Evolutionary conservation across 2,329 filamentous ascomycete genomes (phyloP), one percentile per base, ranked within the genome.

Genomic region (Zasmidium angulare): DNA sequence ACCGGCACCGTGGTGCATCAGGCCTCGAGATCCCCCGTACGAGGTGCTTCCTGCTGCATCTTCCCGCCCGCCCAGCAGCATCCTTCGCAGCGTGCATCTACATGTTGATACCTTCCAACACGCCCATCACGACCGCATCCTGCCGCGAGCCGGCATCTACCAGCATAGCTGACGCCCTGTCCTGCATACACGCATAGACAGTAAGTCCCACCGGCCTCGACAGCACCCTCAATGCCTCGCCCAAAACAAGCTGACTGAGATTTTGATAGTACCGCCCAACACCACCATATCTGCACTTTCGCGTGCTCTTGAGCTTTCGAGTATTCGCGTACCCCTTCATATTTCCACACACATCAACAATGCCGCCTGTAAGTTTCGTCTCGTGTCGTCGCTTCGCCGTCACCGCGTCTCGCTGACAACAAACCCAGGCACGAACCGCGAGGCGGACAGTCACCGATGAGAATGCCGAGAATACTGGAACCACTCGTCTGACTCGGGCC

Each of bases 401-500:
- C 43, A 52, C 43, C 24, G 49, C 9, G 24, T 54, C 20, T 36
- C 65, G 64, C 76, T 81, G 81, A 83, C 76, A 68, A 63, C 68
- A 50, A 62, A 66, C 46, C n/a, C 72, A 88, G 89, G 84, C 83
- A 81, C 89, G 90, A 77, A 82, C 86, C 71, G 86, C 89, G 77
- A 84, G 87, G 75, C 89, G 92, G 78, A 84, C 87, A 75, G 84
- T 89, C 71, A 89, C 89, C 66, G 95, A 96, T 77, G 93, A 97
- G 82, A 97, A 97, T 75, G 93, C 97, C 76, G 95, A 97, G 81
- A 77, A 76, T 60, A 65, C 63, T 36, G 78, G 82, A 60, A 87
- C 89, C 62, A 91, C 89, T 78, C 91, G 93, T 79, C 81, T 97
- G 75, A 98, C 95, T 70, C 87, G 95, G 79, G 93, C 95, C 67